These are phyloP conservation scores for Aspergillus uvarum DNA, from an alignment of 2,329 filamentous ascomycete species.

Conservation along the genomic window DNA sequence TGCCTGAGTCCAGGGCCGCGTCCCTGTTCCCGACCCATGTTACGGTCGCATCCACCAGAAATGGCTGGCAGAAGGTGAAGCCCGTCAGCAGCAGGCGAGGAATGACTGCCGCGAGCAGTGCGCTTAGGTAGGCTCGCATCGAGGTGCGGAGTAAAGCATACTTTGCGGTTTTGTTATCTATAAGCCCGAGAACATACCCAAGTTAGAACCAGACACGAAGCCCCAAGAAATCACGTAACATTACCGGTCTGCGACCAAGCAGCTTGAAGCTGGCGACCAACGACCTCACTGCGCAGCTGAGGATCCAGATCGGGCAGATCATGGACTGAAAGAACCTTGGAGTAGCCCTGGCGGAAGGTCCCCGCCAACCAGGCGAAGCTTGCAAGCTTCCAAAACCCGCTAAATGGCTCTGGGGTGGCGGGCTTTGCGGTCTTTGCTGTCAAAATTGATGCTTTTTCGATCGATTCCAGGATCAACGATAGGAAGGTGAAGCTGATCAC, in stretches of 20 bases:
- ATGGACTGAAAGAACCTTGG: slow-evolving; percentile 38
- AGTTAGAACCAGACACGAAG: not conserved
- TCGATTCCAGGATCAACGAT: slow-evolving; percentile 35
- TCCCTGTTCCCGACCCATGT: slow-evolving; percentile 9
- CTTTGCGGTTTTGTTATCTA: not conserved
- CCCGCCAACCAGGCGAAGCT: slow-evolving; percentile 53
- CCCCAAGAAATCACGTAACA: not conserved
- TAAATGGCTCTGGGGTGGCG: slow-evolving; percentile 44
- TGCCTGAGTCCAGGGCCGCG: slow-evolving; percentile 21
- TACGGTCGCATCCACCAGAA: slow-evolving; percentile 28
- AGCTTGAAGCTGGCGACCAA: not conserved
- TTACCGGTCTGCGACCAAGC: not conserved
- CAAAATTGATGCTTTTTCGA: slow-evolving; percentile 37
- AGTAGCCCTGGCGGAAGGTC: slow-evolving; percentile 47
- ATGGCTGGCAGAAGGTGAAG: slow-evolving; percentile 32
- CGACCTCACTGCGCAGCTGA: not conserved
- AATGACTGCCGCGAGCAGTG: slow-evolving; percentile 15
- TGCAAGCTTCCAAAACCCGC: slow-evolving; percentile 45
- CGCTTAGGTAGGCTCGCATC: not conserved
- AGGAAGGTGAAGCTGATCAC: slow-evolving; percentile 31
- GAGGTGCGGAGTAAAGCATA: not conserved
- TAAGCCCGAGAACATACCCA: not conserved
- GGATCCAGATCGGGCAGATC: slow-evolving; percentile 43
- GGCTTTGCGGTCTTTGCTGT: slow-evolving; percentile 28
- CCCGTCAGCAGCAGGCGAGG: slow-evolving; percentile 20